Base-by-base conservation (phyloP, 768 basidiomycete genomes). In the Boletus reticuloceps region DNA sequence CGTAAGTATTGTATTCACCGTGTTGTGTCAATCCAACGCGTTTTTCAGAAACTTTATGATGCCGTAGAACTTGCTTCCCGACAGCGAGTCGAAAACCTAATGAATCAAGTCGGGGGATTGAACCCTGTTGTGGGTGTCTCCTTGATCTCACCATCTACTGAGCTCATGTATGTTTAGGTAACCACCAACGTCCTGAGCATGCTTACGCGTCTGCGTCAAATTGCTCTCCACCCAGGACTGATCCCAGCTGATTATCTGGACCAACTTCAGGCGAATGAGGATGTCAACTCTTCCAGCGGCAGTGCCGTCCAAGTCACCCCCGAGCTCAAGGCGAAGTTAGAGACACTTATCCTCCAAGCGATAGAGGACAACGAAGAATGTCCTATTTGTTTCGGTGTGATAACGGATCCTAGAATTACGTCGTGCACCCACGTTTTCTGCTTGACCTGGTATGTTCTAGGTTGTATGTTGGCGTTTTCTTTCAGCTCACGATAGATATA, bases 361-460 rank as follows among this genome's bases (percentile, higher is more conserved):
- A 83, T 91, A 37, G 91, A 92, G 64, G 89, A 93, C 59, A 85
- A 76, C 50, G 88, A 91, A 72, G 91, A 93, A 67, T 93, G 91
- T 64, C 88, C 90, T 1, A 77, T 91, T 49, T 91, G 89, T 62
- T 86, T 90, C 56, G 69, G 71, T 53, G 69, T 82, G 19, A 60
- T 87, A 10, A 76, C 71, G 16, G 83, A 91, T 31, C 82, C 89
- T 4, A 77, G 88, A 44, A 91, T 93, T 55, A 91, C 90, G 0
- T 73, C 75, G 45, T 93, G 91, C 64, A 69, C 82, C 4, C 91
- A 93, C 64, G 73, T 77, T 56, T 93, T 88, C 68, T 93, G 91
- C 65, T 64, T 85, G 22, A 61, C 79, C 44, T 93, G 90, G 88
- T 88, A 63, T 39, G 77, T 42, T 17, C 22, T 2, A 10, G 22